Evolutionary conservation across 768 basidiomycete species (phyloP).

Genomic region (Daedalea quercina): DNA sequence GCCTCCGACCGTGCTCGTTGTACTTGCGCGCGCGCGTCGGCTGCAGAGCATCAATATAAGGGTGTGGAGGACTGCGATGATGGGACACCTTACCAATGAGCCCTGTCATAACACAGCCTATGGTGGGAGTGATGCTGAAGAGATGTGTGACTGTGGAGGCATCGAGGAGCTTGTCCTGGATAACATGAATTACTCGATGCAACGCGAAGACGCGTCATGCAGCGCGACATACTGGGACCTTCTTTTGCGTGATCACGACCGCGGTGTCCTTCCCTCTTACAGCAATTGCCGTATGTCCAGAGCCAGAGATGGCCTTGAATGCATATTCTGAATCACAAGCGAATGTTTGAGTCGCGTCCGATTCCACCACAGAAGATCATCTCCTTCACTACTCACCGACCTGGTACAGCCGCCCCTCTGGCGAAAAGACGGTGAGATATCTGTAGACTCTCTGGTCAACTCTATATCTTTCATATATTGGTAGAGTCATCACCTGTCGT

Average conservation of each 20-base stretch:
- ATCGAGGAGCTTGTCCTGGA: slow-evolving; percentile 94
- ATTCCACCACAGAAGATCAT: not conserved
- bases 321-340: slow-evolving; percentile 77
- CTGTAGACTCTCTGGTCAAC: slow-evolving; percentile 26
- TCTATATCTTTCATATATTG: not conserved
- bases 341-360: not conserved
- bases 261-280: slow-evolving; percentile 92
- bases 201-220: not conserved
- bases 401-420: slow-evolving; percentile 97
- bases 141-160: slow-evolving; percentile 91
- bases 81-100: slow-evolving; percentile 57
- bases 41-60: slow-evolving; percentile 30
- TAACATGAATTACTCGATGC: not conserved
- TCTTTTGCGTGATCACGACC: slow-evolving; percentile 97
- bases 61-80: not conserved
- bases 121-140: slow-evolving; percentile 92
- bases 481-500: slow-evolving; percentile 59
- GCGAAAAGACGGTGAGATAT: slow-evolving; percentile 96
- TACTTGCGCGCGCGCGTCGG: slow-evolving; percentile 91
- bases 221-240: slow-evolving; percentile 75
- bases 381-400: slow-evolving; percentile 51
- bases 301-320: slow-evolving; percentile 98
- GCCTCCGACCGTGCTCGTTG: slow-evolving; percentile 82
- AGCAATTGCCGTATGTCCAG: slow-evolving; percentile 89
- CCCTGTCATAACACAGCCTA: slow-evolving; percentile 99